Conservation (phyloP, 345 rosid species). For the Euphorbia lathyris region DNA sequence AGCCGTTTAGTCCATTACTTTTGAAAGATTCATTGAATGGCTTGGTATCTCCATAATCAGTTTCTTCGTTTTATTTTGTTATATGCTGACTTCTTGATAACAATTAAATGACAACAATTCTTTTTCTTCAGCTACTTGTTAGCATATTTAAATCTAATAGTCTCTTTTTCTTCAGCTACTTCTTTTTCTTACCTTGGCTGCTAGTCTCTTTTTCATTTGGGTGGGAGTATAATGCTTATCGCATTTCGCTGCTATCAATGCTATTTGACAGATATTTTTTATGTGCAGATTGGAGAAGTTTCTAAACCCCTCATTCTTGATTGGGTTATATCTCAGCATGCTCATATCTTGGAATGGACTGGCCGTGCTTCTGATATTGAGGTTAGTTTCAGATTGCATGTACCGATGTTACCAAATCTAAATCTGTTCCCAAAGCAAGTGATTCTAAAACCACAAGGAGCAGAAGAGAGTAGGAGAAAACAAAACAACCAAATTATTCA, state of each 20-base stretch:
- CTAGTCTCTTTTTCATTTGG: background rate
- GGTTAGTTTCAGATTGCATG: conserved; percentile 40
- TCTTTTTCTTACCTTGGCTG: background rate
- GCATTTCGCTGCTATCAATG: conserved; percentile 6
- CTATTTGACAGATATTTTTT: conserved; percentile 7
- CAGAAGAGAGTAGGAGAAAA: background rate
- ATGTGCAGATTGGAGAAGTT: conserved; percentile 67
- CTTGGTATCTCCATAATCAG: background rate
- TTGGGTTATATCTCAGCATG: conserved; percentile 93
- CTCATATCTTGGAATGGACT: conserved; percentile 89
- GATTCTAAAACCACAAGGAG: background rate
- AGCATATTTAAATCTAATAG: too few relatives aligned
- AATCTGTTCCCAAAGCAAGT: background rate
- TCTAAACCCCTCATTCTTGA: conserved; percentile 79
- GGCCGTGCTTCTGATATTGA: conserved; percentile 89
- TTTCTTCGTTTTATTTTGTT: background rate
- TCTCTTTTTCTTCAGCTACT: background rate
- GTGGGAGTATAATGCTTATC: background rate
- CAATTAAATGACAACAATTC: background rate
- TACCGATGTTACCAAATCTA: background rate
- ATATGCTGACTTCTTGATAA: background rate
- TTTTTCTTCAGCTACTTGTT: background rate
- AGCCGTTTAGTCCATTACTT: background rate
- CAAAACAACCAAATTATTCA: background rate
- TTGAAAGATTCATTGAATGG: background rate